Base-by-base conservation (phyloP, 2,329 filamentous ascomycete genomes). In the Pleoardoris graminearum region DNA sequence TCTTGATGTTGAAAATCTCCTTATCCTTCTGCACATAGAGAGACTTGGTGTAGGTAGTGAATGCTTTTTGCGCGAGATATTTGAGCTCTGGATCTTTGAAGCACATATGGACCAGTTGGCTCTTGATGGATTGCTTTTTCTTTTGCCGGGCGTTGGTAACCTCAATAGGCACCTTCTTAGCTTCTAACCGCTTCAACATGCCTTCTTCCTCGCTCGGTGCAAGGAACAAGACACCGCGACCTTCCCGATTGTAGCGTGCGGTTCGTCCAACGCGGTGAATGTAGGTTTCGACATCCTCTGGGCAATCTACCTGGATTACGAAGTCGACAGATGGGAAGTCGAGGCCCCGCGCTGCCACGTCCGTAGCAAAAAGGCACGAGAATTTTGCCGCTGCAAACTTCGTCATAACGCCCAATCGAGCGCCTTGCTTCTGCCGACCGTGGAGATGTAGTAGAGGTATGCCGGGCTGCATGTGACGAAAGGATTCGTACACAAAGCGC, bases 241-340 rank as follows among this genome's bases (percentile, higher is more conserved):
- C 94, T 48, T 90, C 85, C 58, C 89, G 88, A 66, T 97, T 88
- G 72, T 95, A 97, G 19, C 93, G 85, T n/a, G 94, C 94, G 16
- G 94, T 97, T 25, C 94, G 85, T 1, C 94, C 94, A 4, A 97
- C 93, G 53, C 94, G 86, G 75, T 99, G 94, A 62, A 99, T 97
- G 67, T 99, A 99, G 0, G 94, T 99, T 67, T 97, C 94, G 3
- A 90, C 89, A 71, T 99, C 93, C 73, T 99, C 94, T 0, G 94
- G 94, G 61, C 90, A 96, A 72, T 99, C 94, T n/a, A 90, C 82
- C 70, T 99, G 94, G n/a, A 99, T 91, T 4, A 99, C 94, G 89
- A 94, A 99, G 72, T 99, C 94, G 0, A 99, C 94, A 3, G 91
- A 88, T 0, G 94, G 94, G 69, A 99, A 97, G 72, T 99, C 94